These are phyloP conservation scores for Lactifluus volemus DNA, from an alignment of 768 basidiomycete genomes.

Conservation along the genomic window DNA sequence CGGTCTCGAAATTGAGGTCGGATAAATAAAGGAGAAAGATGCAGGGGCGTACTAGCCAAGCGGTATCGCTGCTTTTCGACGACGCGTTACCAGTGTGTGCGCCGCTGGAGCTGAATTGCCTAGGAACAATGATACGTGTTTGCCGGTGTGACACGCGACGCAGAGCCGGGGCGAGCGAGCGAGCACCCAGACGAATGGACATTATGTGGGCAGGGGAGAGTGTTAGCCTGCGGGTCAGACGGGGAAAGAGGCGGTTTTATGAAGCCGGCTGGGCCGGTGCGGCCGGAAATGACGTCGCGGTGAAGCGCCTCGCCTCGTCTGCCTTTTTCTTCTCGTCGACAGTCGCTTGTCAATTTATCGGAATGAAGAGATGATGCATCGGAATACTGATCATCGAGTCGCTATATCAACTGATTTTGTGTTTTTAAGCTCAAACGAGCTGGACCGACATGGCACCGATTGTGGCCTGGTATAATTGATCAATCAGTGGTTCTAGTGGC, in stretches of 20 bases:
- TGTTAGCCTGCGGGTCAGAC: neutral
- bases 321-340: no score
- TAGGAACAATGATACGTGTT: neutral
- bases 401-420: no score
- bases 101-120: constrained; percentile 8
- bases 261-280: constrained; percentile 1
- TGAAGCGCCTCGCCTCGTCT: no score
- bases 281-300: constrained; percentile 6
- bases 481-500: no score
- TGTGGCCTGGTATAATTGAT: no score
- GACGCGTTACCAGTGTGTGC: neutral
- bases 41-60: constrained; percentile 14
- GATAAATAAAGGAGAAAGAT: neutral
- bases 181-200: constrained; percentile 8
- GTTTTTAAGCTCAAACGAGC: no score
- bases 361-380: neutral
- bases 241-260: no score
- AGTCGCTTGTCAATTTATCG: no score
- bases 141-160: constrained; percentile 5
- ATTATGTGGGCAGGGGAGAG: neutral
- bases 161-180: neutral
- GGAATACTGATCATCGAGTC: no score
- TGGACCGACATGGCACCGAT: neutral
- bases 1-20: neutral
- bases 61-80: constrained; percentile 6